Base-by-base conservation (phyloP, 768 basidiomycete species). In the Kwoniella shandongensis region DNA sequence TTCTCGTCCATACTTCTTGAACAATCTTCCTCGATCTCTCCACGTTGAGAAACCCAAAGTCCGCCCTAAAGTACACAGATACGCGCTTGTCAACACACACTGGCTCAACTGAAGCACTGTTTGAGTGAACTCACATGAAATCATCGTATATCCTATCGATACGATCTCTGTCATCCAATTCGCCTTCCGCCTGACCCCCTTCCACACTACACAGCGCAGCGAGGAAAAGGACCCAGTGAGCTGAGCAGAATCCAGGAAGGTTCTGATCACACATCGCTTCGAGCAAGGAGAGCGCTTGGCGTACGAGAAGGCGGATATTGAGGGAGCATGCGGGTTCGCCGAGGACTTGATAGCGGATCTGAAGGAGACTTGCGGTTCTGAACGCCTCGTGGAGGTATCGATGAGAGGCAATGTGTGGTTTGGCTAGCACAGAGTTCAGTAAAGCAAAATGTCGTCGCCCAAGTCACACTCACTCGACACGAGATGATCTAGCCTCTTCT, bases 331-430 rank as follows among this genome's bases (percentile, higher is more conserved):
- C 64, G n/a, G 68, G 59, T 29, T 62, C 58, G 44, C 55, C 52
- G 4, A 66, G 57, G 4, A 70, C 69, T 30, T 61, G 61, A 7
- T 45, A 51, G 13, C 51, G 59, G 0, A 70, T 53, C 15, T 65
- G 54, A 1, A 73, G 40, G 8, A 70, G 52, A 23, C 62, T 66
- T 32, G 69, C 53, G 15, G 63, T 57, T 0, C 69, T 59, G 53
- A 59, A 70, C 8, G 71, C 68, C 27, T 73, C 69, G 58, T 70
- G 71, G 4, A 70, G 53, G 39, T 67, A 67, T 18, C 66, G 70
- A 51, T 68, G 68, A 22, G 49, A 59, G 12, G 61, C 32, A 17
- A 72, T 46, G 18, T 62, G 54, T 27, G 70, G 66, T 39, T 63
- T 55, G 38, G 54, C 69, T 69, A 38, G 29, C 20, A 25, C 15